Conservation (phyloP, 2,329 filamentous ascomycete genomes). For the Diaporthe sp. region DNA sequence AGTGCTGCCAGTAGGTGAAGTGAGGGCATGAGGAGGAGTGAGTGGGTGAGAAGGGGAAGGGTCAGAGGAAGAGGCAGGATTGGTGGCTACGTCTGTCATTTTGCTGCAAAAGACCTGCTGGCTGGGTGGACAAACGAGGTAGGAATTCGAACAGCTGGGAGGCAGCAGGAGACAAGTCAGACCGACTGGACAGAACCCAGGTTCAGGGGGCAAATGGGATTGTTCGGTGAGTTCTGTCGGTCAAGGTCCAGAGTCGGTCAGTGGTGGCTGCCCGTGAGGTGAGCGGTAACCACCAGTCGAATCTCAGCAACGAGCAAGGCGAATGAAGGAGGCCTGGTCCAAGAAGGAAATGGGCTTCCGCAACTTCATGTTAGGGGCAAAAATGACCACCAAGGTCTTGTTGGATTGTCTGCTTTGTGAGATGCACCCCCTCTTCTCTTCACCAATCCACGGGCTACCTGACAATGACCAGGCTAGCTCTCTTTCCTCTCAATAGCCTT, state of each 20-base stretch:
- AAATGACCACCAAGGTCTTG: constrained; percentile 44
- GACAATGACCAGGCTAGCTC: constrained; percentile 45
- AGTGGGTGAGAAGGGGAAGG: constrained; percentile 40
- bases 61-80: constrained; percentile 41
- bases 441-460: constrained; percentile 40
- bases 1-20: constrained; percentile 37
- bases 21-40: constrained; percentile 38
- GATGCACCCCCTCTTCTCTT: constrained; percentile 29
- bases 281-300: constrained; percentile 35
- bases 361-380: constrained; percentile 42
- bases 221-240: constrained; percentile 34
- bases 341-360: constrained; percentile 36
- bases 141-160: constrained; percentile 14
- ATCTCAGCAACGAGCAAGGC: constrained; percentile 33
- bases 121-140: constrained; percentile 38
- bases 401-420: constrained; percentile 52
- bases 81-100: constrained; percentile 42
- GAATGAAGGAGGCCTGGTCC: constrained; percentile 31
- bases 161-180: constrained; percentile 37
- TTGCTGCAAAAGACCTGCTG: constrained; percentile 38
- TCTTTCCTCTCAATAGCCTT: constrained; percentile 45
- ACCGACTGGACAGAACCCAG: constrained; percentile 30
- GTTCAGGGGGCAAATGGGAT: constrained; percentile 30
- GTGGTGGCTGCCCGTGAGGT: constrained; percentile 36
- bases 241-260: constrained; percentile 27